Percentiles rank a stretch among this genome's conserved stretches.
Evolutionary conservation across 2,329 filamentous ascomycete genomes (phyloP).

Genomic region (Claviceps quebecensis): DNA sequence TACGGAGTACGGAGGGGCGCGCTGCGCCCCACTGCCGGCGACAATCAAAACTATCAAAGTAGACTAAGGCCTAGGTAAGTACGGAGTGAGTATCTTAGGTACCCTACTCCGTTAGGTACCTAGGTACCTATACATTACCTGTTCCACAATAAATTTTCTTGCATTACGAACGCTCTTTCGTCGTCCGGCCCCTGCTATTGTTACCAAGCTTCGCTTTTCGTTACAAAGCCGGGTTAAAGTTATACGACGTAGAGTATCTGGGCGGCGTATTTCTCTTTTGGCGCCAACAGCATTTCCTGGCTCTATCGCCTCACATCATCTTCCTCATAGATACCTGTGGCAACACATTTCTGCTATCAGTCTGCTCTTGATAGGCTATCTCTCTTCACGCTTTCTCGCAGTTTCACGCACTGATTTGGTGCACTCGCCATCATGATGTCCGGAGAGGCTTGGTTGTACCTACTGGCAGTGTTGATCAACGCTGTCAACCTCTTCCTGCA

Average conservation of each 20-base stretch:
- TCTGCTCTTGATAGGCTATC: neutral
- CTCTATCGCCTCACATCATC: neutral
- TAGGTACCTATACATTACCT: neutral
- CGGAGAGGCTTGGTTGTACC: slow-evolving; percentile 95
- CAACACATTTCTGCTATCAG: neutral
- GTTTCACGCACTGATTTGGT: neutral
- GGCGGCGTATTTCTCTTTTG: neutral
- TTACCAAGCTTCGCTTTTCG: neutral
- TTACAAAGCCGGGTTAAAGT: neutral
- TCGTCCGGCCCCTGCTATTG: neutral
- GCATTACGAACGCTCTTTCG: neutral
- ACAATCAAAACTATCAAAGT: too few relatives aligned
- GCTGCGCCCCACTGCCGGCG: too few relatives aligned
- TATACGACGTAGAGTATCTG: neutral
- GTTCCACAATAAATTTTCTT: slow-evolving; percentile 8
- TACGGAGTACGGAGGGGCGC: too few relatives aligned
- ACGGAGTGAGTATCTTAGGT: too few relatives aligned
- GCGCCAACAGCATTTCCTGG: neutral
- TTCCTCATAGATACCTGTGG: neutral
- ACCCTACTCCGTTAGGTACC: too few relatives aligned
- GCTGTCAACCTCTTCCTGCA: slow-evolving; percentile 99
- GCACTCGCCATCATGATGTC: slow-evolving; percentile 49
- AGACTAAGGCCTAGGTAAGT: too few relatives aligned
- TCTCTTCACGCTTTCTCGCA: neutral
- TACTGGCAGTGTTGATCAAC: slow-evolving; percentile 96